These are phyloP conservation scores for Populus tomentosa DNA, from an alignment of 441 rosid species.

Conservation along the genomic window DNA sequence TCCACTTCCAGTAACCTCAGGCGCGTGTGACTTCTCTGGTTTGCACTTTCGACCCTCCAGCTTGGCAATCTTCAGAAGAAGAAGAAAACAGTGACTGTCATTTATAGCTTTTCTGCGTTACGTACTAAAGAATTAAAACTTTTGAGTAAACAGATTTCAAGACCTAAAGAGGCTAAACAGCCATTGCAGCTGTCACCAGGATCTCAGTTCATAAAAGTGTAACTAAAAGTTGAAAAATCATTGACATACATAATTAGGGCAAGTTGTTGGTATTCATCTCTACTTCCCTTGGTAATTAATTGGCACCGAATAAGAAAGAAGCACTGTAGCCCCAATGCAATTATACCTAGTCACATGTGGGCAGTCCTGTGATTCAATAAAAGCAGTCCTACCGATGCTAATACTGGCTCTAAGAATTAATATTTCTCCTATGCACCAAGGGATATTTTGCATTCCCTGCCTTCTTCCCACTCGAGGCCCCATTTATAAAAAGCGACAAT, in stretches of 20 bases:
- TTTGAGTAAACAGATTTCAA: neutral
- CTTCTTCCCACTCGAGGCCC: neutral
- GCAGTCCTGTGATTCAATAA: neutral
- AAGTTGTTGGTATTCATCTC: neutral
- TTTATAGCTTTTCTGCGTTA: neutral
- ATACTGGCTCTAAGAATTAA: neutral
- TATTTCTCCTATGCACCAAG: conserved; percentile 13
- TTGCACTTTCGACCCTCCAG: conserved; percentile 20
- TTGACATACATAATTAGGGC: neutral
- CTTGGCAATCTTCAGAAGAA: conserved; percentile 22
- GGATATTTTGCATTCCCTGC: conserved; percentile 17
- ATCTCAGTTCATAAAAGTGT: neutral
- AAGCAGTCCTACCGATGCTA: conserved; percentile 6
- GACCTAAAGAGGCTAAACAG: neutral
- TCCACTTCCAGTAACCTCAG: conserved; percentile 15
- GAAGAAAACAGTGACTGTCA: neutral
- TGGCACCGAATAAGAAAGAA: neutral
- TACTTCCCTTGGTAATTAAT: neutral
- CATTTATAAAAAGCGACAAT: neutral
- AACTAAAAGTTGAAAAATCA: neutral
- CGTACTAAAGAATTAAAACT: neutral
- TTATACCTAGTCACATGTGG: neutral
- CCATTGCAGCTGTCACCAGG: neutral
- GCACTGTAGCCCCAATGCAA: neutral
- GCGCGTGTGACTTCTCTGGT: neutral